A percentile compares a stretch with the other conserved stretches of the same genome.
These are phyloP conservation scores for Colletotrichum limetticola DNA, from an alignment of 2,329 filamentous ascomycete species.

Conservation along the genomic window DNA sequence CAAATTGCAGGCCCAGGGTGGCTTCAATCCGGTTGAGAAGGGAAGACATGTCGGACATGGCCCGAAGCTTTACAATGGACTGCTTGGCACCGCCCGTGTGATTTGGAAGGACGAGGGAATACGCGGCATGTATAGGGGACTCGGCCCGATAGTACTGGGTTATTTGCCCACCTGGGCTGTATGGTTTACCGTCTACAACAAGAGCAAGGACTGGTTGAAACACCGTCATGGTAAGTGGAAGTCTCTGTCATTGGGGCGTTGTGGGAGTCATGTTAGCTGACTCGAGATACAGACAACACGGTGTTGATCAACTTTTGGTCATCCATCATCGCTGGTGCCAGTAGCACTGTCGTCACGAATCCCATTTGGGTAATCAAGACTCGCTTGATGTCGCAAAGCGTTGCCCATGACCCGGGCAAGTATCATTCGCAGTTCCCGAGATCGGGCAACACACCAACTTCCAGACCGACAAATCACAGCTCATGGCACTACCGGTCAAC, in stretches of 20 bases:
- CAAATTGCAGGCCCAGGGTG: conserved; percentile 94
- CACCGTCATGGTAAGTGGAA: conserved; percentile 67
- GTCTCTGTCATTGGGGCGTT: conserved; percentile 36
- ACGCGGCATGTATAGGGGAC: conserved; percentile 89
- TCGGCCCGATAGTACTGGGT: conserved; percentile 93
- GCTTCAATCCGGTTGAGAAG: conserved; percentile 70
- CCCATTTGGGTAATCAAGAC: conserved; percentile 99
- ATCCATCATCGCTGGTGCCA: conserved; percentile 89
- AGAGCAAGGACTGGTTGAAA: conserved; percentile 80
- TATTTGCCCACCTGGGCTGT: conserved; percentile 99
- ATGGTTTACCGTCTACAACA: conserved; percentile 96
- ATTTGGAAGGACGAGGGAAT: conserved; percentile 93
- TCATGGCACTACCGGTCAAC: conserved; percentile 94
- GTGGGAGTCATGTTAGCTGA: conserved; percentile 13
- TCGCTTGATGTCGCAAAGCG: conserved; percentile 92
- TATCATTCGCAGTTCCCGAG: conserved; percentile 59
- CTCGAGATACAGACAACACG: conserved; percentile 69
- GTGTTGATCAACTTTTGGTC: conserved; percentile 87
- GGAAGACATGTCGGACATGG: conserved; percentile 58
- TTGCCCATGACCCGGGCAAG: conserved; percentile 58
- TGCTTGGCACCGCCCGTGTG: conserved; percentile 84
- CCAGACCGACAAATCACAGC: conserved; percentile 66
- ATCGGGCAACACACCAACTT: conserved; percentile 64
- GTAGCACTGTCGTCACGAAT: conserved; percentile 93
- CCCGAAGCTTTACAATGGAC: conserved; percentile 80